phyloP scores from a whole-genome alignment of 306 rosid species.

The Elaeagnus macrophylla region DNA sequence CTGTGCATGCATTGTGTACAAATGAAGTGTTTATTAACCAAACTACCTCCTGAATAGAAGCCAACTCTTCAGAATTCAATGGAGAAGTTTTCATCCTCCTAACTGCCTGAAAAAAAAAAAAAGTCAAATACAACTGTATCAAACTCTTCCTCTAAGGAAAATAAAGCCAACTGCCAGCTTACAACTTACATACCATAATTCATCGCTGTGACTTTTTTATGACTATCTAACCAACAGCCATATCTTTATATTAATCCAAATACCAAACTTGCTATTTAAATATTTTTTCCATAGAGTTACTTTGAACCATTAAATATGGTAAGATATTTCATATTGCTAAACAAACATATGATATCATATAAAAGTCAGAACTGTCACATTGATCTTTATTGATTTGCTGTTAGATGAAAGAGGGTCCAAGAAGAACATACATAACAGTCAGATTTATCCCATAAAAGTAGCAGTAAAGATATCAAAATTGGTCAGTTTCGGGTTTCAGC shows the following conservation, averaged over 20 bases:
- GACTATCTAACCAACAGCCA: background rate
- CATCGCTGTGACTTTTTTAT: background rate
- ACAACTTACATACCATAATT: constrained; percentile 9
- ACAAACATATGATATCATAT: no score
- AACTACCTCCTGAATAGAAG: constrained; percentile 72
- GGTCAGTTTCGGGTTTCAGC: no score
- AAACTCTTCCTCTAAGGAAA: constrained; percentile 7
- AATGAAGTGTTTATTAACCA: constrained; percentile 14
- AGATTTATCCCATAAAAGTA: no score
- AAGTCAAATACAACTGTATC: constrained; percentile 21
- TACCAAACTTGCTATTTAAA: background rate
- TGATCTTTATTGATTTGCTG: no score
- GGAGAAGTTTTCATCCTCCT: constrained; percentile 91
- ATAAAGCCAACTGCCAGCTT: constrained; percentile 3
- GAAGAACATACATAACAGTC: no score
- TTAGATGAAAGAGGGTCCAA: no score
- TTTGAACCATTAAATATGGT: no score
- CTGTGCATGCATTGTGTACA: no score
- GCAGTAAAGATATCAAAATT: no score
- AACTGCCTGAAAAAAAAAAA: constrained; percentile 48
- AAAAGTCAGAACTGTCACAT: no score
- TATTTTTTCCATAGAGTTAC: no score
- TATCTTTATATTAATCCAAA: background rate
- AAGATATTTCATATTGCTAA: no score
- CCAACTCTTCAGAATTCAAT: constrained; percentile 65